These are phyloP conservation scores for Colletotrichum euphorbiae DNA, from an alignment of 2,329 filamentous ascomycete genomes.

Conservation along the genomic window DNA sequence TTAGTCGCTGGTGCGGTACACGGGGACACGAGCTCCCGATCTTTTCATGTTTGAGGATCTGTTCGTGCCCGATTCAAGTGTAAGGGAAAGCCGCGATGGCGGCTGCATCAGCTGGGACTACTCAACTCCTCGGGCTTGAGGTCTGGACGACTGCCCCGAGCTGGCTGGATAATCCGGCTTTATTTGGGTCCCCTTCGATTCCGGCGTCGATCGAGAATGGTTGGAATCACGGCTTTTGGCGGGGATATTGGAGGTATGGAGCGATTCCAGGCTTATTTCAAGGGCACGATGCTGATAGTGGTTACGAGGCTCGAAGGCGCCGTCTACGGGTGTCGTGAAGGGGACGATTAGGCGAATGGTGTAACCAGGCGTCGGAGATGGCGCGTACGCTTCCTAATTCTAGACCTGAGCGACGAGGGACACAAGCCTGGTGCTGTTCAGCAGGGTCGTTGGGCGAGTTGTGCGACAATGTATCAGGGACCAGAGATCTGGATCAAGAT, in stretches of 20 bases:
- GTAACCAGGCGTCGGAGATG: constrained; percentile 12
- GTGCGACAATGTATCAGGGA: constrained; percentile 7
- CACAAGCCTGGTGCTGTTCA: background rate
- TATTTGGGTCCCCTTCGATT: background rate
- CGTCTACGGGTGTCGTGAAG: background rate
- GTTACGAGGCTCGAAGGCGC: background rate
- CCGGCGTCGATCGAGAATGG: background rate
- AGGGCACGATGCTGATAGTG: constrained; percentile 4
- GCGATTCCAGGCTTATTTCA: background rate
- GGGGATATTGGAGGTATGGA: background rate
- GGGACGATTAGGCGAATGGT: constrained; percentile 12
- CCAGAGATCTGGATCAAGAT: background rate
- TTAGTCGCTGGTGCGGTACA: constrained; percentile 8
- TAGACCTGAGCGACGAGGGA: constrained; percentile 7
- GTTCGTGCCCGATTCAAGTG: constrained; percentile 18
- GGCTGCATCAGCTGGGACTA: background rate
- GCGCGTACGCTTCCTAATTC: background rate
- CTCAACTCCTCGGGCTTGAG: background rate
- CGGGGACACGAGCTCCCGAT: constrained; percentile 8
- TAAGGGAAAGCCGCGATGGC: background rate
- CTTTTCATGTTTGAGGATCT: background rate
- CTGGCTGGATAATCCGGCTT: background rate
- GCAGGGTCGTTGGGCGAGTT: constrained; percentile 2
- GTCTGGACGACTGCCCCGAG: background rate
- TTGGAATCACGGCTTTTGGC: background rate